Evolutionary conservation across 495 filamentous ascomycete species (phyloP), one percentile per base, ranked within the genome.

Genomic region (Podospora comata): DNA sequence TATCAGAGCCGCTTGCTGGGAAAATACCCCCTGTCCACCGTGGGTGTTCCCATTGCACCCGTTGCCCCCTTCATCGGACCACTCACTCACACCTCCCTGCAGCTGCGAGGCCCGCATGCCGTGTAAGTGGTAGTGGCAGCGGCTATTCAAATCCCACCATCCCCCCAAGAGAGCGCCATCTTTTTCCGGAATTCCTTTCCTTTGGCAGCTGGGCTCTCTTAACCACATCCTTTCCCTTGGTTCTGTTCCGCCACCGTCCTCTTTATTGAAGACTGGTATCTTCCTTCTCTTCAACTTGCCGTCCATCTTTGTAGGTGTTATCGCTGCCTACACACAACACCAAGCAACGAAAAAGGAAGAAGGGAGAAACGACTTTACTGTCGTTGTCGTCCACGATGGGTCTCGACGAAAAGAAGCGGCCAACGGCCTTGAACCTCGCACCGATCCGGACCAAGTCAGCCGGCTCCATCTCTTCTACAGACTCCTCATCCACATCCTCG

Each of bases 201-300:
- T 78, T 66, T 73, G 79, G 78, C 78, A 86, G 84, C 85, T 85
- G 83, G 84, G 75, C 84, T 86, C 84, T 81, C 80, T 78, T 76
- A 76, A 79, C 78, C 78, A 68, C 75, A 65, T 62, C 69, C 68
- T 74, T 73, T 76, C 73, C 67, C 74, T 68, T 65, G 65, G 62
- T 71, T 74, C 68, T 65, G 68, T 77, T 72, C 67, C 69, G 60
- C 66, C 59, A 65, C 67, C 60, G 57, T 68, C 70, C 70, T 74
- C 72, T 70, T 65, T 39, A 39, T 62, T 60, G 71, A 72, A 74
- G 72, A 74, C 75, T 72, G 73, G 75, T 72, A 70, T 79, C 72
- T 78, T 79, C 74, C 68, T 72, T 64, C 65, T 72, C 70, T 39
- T 67, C 65, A 72, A 72, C 68, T 68, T 48, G 34, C 61, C 30